Evolutionary conservation across 768 basidiomycete genomes (phyloP), one percentile per base, ranked within the genome.

Genomic region (Cystobasidium onofrii): DNA sequence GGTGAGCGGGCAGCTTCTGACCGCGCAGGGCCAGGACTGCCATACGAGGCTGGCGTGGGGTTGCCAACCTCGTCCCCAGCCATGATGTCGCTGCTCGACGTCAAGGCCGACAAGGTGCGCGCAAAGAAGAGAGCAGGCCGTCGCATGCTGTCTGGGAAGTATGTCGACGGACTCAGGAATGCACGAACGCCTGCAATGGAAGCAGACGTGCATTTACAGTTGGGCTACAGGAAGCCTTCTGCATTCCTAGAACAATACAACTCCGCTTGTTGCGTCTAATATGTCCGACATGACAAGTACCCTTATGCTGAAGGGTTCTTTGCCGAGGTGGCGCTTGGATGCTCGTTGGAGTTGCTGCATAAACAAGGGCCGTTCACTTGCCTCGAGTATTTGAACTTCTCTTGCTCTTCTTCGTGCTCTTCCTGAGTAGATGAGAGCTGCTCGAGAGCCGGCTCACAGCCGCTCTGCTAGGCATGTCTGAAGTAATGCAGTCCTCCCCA

Each of bases 401-500:
- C n/a, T n/a, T n/a, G n/a, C n/a, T n/a, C n/a, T n/a, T n/a, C n/a
- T n/a, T n/a, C n/a, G n/a, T n/a, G n/a, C n/a, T n/a, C n/a, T n/a
- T n/a, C n/a, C n/a, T n/a, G n/a, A n/a, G n/a, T n/a, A n/a, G n/a
- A n/a, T n/a, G n/a, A n/a, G n/a, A n/a, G n/a, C n/a, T n/a, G n/a
- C n/a, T n/a, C n/a, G n/a, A n/a, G n/a, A n/a, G n/a, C n/a, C n/a
- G n/a, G n/a, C n/a, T n/a, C n/a, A n/a, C n/a, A n/a, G n/a, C 10
- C 23, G 23, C 36, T 20, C 1, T 43, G 9, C 31, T 31, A 71
- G 1, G 69, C 69, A 44, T 71, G 71, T 34, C 61, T 63, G 61
- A 62, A 62, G 71, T 63, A 73, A 31, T 74, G 70, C 4, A 74
- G 54, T 1, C 74, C 74, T 34, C 66, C 74, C 74, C 74, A 74